Evolutionary conservation across 768 basidiomycete species (phyloP).

Genomic region (Mycena rebaudengoi): DNA sequence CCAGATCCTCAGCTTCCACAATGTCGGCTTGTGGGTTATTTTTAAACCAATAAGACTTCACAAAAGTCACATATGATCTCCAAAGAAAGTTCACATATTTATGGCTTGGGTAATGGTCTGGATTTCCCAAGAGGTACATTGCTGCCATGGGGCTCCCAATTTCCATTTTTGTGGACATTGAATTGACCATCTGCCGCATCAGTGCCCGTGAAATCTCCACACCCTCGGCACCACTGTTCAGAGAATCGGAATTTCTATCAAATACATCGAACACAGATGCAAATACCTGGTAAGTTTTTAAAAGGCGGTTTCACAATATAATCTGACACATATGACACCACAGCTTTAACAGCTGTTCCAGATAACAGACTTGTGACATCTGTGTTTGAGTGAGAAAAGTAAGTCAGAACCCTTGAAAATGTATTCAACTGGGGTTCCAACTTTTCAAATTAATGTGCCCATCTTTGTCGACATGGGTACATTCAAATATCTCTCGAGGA

Average conservation of each 20-base stretch:
- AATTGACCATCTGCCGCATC: slow-evolving; percentile 10
- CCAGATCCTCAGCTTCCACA: neutral
- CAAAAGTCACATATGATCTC: slow-evolving; percentile 27
- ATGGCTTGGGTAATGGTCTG: slow-evolving; percentile 44
- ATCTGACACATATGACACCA: neutral
- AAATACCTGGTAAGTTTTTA: slow-evolving; percentile 7
- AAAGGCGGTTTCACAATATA: slow-evolving; percentile 1
- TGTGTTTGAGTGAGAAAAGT: neutral
- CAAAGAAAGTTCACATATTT: slow-evolving; percentile 39
- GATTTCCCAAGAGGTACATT: slow-evolving; percentile 40
- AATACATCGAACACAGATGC: slow-evolving; percentile 1
- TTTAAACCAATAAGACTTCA: neutral
- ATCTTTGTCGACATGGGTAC: slow-evolving; percentile 29
- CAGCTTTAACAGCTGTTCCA: slow-evolving; percentile 6
- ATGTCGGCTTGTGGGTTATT: too few relatives aligned
- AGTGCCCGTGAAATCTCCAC: slow-evolving; percentile 14
- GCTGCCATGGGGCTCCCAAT: slow-evolving; percentile 43
- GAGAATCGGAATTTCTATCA: slow-evolving; percentile 27
- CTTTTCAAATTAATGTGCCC: slow-evolving; percentile 17
- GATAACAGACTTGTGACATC: slow-evolving; percentile 7
- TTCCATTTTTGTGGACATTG: slow-evolving; percentile 34
- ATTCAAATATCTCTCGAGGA: slow-evolving; percentile 22
- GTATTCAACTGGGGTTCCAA: neutral
- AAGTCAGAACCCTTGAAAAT: neutral
- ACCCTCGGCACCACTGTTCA: slow-evolving; percentile 1